Conservation (phyloP, 345 rosid species). For the Gossypium rotundifolium region DNA sequence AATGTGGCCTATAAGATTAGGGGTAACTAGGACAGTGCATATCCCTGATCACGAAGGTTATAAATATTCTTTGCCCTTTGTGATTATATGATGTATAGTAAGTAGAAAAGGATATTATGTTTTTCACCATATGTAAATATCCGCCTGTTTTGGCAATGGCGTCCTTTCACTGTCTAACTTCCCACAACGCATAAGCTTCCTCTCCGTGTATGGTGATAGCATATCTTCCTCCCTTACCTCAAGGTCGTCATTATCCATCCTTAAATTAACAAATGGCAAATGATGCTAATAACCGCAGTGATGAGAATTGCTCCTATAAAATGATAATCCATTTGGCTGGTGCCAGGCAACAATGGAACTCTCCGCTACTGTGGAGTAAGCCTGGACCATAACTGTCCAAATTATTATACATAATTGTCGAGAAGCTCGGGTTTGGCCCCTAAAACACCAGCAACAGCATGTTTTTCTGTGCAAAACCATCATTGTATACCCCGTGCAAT, state of each 20-base stretch:
- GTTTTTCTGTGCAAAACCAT: slow-evolving; percentile 46
- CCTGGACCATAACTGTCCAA: slow-evolving; percentile 21
- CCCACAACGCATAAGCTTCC: slow-evolving; percentile 34
- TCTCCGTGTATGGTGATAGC: slow-evolving; percentile 43
- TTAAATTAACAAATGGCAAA: slow-evolving; percentile 41
- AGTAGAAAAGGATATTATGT: not conserved
- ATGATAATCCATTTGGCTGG: slow-evolving; percentile 30
- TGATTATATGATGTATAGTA: not conserved
- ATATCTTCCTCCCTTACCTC: slow-evolving; percentile 29
- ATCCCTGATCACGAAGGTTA: not conserved
- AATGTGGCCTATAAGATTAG: not conserved
- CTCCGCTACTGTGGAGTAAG: slow-evolving; percentile 30
- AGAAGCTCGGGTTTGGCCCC: slow-evolving; percentile 46
- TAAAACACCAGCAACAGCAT: slow-evolving; percentile 46
- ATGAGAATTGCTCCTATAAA: slow-evolving; percentile 36
- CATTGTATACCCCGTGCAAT: slow-evolving; percentile 49
- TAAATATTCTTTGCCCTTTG: not conserved
- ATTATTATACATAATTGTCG: slow-evolving; percentile 13
- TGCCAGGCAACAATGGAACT: slow-evolving; percentile 15
- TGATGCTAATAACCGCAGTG: slow-evolving; percentile 27
- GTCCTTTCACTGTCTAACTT: slow-evolving; percentile 8
- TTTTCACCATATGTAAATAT: not conserved
- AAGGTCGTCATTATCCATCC: slow-evolving; percentile 41
- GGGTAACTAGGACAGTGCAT: not conserved
- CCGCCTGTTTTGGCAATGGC: not conserved